Base-by-base conservation (phyloP, 345 rosid species). In the Lepidium africanum region DNA sequence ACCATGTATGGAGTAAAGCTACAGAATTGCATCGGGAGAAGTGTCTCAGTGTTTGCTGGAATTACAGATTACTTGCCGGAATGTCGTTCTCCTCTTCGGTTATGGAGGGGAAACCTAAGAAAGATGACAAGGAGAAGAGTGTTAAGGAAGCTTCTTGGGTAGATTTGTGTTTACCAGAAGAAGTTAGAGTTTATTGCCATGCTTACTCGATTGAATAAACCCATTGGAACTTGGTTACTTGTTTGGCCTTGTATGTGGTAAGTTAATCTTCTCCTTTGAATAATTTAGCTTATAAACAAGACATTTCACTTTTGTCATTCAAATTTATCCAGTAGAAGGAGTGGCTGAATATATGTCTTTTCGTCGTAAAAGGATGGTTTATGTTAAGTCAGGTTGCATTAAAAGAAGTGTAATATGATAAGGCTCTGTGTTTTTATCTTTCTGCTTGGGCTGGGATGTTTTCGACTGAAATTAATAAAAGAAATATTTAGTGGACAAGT, bases 211-310 rank as follows among this genome's bases (percentile, higher is more conserved):
- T 76, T 92, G 17, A 93, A 92, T 77, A 90, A 85, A 75, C 96
- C 96, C 0, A 90, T 88, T 16, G 97, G 97, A 10, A 93, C 97
- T 25, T 93, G 97, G 98, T 71, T 93, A 50, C 91, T 93, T 38
- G 84, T 94, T 65, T 90, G 94, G 96, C 98, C 98, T 39, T 87
- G 97, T 77, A 84, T 90, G 87, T 93, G 97, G 97, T 90, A 77
- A 48, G 93, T 65, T 58, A 41, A 12, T 23, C 3, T 37, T 73
- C 39, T 36, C 33, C 25, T 36, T 42, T 67, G 32, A 3, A 11
- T 51, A 11, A 21, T n/a, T n/a, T n/a, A 7, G 38, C 32, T 53
- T 52, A 30, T 39, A 30, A n/a, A 30, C 7, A 30, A 30, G 7
- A 6, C 33, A 6, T 30, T 30, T 30, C 33, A 30, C 33, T 0